These are phyloP conservation scores for Chenopodium berlandieri DNA, from an alignment of 148 eudicot genomes.

Conservation along the genomic window DNA sequence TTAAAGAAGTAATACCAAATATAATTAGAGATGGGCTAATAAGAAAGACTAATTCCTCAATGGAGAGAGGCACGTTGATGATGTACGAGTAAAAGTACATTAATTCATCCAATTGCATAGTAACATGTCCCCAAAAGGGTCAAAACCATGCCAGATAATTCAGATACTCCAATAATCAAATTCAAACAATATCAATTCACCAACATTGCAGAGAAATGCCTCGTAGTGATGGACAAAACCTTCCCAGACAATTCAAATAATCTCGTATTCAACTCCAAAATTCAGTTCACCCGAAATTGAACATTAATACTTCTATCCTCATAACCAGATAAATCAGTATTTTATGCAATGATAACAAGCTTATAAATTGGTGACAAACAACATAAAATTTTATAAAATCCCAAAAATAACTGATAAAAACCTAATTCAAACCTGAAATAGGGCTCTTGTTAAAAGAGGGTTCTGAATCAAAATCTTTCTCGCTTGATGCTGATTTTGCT, in stretches of 20 bases:
- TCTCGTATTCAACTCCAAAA: no score
- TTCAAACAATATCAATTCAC: background rate
- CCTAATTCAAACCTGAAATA: conserved; percentile 65
- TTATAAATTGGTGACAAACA: no score
- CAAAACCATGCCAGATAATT: background rate
- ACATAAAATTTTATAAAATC: background rate
- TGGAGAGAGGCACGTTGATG: no score
- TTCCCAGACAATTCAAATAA: background rate
- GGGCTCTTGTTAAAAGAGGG: conserved; percentile 75
- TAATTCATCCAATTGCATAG: background rate
- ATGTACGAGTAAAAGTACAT: no score
- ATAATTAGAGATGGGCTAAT: background rate
- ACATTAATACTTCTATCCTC: no score
- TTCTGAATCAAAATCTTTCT: conserved; percentile 79
- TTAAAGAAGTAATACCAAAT: background rate
- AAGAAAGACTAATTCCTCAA: no score
- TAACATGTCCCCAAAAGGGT: background rate
- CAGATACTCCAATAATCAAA: background rate
- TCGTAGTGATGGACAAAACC: background rate
- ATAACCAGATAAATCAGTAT: no score
- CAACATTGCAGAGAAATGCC: background rate
- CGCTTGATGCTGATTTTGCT: conserved; percentile 92
- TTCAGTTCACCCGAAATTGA: no score
- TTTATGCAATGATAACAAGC: no score
- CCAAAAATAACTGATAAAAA: conserved; percentile 4